Percentiles rank a stretch among this genome's conserved stretches.
Evolutionary conservation across 129 eudicot genomes (phyloP).

Genomic region (Erigeron canadensis): DNA sequence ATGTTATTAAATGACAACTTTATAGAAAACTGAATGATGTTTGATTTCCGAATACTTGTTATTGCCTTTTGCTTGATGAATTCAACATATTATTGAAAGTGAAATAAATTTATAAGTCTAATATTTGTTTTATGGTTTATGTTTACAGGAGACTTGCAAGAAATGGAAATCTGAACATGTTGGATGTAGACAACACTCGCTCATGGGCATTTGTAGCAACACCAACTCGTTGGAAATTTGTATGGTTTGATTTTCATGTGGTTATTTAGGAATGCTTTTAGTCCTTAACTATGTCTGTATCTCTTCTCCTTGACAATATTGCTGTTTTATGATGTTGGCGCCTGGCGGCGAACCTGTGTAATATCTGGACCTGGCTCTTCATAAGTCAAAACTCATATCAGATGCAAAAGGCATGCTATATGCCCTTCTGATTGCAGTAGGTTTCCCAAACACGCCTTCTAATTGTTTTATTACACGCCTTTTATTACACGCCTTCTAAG

Average conservation of each 20-base stretch:
- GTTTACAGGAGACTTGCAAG: conserved; percentile 17
- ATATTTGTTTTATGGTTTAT: conserved; percentile 5
- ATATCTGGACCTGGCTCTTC: conserved; percentile 5
- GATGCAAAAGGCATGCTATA: neutral
- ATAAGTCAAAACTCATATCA: conserved; percentile 22
- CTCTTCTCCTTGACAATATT: conserved; percentile 9
- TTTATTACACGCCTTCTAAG: too few relatives aligned
- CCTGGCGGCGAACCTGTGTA: conserved; percentile 8
- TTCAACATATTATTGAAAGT: neutral
- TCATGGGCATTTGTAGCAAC: neutral
- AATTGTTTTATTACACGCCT: neutral
- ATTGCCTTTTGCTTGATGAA: neutral
- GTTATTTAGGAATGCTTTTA: conserved; percentile 24
- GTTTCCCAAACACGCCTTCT: neutral
- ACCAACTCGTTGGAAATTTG: too few relatives aligned
- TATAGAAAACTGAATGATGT: neutral
- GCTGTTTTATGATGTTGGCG: conserved; percentile 14
- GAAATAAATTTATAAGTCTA: neutral
- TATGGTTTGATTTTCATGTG: conserved; percentile 19
- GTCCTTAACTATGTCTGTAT: conserved; percentile 26
- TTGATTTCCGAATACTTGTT: neutral
- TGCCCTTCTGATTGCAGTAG: neutral
- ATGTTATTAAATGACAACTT: neutral
- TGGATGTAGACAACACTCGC: conserved; percentile 20
- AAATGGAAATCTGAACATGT: conserved; percentile 24